A percentile compares a stretch with the other conserved stretches of the same genome.
Evolutionary conservation across 2,329 filamentous ascomycete genomes (phyloP).

Genomic region (Trichoderma sp.): DNA sequence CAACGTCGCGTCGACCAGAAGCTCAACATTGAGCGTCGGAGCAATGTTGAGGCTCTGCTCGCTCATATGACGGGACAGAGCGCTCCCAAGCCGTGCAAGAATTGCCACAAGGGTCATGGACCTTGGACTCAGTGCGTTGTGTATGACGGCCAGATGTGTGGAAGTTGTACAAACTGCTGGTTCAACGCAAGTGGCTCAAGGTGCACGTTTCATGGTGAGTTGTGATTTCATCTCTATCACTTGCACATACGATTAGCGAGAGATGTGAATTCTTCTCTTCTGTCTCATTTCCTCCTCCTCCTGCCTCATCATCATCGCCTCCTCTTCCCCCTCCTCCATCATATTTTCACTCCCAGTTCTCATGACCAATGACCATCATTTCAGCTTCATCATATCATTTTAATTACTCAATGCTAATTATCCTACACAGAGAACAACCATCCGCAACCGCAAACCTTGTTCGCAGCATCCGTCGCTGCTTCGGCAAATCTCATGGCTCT

Average conservation of each 20-base stretch:
- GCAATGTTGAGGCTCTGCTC: slow-evolving; percentile 61
- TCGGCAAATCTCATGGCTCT: slow-evolving; percentile 24
- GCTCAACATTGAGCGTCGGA: slow-evolving; percentile 58
- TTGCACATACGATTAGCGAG: neutral
- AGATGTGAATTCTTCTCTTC: neutral
- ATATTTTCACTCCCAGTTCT: neutral
- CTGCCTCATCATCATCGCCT: no score
- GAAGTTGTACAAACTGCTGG: slow-evolving; percentile 65
- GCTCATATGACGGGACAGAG: slow-evolving; percentile 57
- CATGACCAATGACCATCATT: neutral
- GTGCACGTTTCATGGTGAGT: slow-evolving; percentile 61
- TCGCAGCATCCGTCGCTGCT: slow-evolving; percentile 19
- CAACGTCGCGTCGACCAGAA: slow-evolving; percentile 56
- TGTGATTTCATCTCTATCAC: neutral
- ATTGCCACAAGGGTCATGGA: slow-evolving; percentile 61
- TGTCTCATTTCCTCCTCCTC: neutral
- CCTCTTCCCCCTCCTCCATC: no score
- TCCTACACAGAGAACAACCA: slow-evolving; percentile 48
- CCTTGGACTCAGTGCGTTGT: slow-evolving; percentile 61
- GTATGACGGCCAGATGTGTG: slow-evolving; percentile 61
- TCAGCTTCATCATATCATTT: neutral
- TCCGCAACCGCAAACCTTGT: slow-evolving; percentile 38
- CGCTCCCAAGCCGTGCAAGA: slow-evolving; percentile 55
- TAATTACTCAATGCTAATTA: neutral
- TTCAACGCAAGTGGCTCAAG: slow-evolving; percentile 62